These are phyloP conservation scores for Salisapilia sapeloensis DNA, from an alignment of 352 stramenopile species.

Conservation along the genomic window DNA sequence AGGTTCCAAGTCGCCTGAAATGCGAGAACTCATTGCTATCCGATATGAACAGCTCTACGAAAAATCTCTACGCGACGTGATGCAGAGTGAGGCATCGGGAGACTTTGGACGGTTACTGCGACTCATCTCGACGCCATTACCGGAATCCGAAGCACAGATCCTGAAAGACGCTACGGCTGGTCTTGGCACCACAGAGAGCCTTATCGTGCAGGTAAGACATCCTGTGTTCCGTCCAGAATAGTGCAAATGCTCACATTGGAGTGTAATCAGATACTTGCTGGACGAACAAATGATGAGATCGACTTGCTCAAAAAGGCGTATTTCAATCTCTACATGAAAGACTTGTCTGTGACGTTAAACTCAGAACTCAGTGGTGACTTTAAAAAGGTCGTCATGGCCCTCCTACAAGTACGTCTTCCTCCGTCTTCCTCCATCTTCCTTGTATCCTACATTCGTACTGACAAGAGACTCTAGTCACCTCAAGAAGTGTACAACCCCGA, in stretches of 20 bases:
- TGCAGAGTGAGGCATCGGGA: constrained; percentile 58
- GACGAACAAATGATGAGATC: constrained; percentile 67
- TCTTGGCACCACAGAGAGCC: constrained; percentile 48
- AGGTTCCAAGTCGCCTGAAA: constrained; percentile 45
- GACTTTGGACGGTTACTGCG: constrained; percentile 48
- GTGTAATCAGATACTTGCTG: constrained; percentile 26
- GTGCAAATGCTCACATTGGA: neutral
- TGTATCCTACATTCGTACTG: neutral
- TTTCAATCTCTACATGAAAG: constrained; percentile 45
- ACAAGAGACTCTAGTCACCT: constrained; percentile 1
- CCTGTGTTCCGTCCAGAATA: neutral
- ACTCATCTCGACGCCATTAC: constrained; percentile 57
- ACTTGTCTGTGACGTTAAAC: constrained; percentile 42
- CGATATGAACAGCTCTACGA: constrained; percentile 56
- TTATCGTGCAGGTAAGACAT: constrained; percentile 20
- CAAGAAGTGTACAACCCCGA: constrained; percentile 31
- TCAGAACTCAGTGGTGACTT: constrained; percentile 62
- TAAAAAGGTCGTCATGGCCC: constrained; percentile 52
- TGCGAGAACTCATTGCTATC: constrained; percentile 41
- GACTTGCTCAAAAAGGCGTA: constrained; percentile 65
- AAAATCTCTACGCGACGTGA: constrained; percentile 26
- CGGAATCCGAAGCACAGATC: constrained; percentile 51
- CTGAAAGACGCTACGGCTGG: constrained; percentile 52
- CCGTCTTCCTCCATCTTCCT: neutral
- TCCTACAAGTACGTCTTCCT: constrained; percentile 14